Evolutionary conservation across 768 basidiomycete species (phyloP), one percentile per base, ranked within the genome.

Genomic region (Mycena leptocephala): DNA sequence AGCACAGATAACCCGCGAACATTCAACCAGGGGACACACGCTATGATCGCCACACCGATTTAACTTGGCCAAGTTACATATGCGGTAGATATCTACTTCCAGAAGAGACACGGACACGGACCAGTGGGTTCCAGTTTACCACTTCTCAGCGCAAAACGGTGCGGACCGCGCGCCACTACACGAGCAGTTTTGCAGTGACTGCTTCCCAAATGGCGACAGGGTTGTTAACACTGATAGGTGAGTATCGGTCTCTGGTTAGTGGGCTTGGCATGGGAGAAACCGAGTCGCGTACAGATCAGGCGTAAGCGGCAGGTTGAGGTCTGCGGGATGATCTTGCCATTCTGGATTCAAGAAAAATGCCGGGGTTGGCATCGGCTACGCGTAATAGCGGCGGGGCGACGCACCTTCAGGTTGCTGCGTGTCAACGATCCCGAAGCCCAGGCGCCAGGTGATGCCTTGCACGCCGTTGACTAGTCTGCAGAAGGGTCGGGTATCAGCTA

Each of bases 271-370:
- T 56, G 70, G n/a, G 71, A 64, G 41, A 64, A 59, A 69, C 39
- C 11, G 22, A 24, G 56, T 20, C 33, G 43, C 67, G 28, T 80
- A 92, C 92, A 83, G 88, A 63, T 88, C 86, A 26, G 83, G 79
- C 11, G 90, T 89, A 63, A 92, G 77, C 26, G 89, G 89, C 61
- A 92, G 83, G 76, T 88, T 90, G 43, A 90, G 81, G 78, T 88
- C 86, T 26, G 92, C 91, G 7, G 87, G 85, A 80, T 89, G 91
- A 74, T 88, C 84, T 80, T 92, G 91, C 91, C 91, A 92, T 84
- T 92, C 91, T 90, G 63, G 39, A 62, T 9, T 10, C 11, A 26
- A 58, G 7, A 67, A 74, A 66, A 46, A 67, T 26, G 22, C 33
- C 26, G 26, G 28, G 9, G 70, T 24, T 53, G 28, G 51, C 28